phyloP scores from a whole-genome alignment of 2,329 filamentous ascomycete species.

The Neonectria punicea region DNA sequence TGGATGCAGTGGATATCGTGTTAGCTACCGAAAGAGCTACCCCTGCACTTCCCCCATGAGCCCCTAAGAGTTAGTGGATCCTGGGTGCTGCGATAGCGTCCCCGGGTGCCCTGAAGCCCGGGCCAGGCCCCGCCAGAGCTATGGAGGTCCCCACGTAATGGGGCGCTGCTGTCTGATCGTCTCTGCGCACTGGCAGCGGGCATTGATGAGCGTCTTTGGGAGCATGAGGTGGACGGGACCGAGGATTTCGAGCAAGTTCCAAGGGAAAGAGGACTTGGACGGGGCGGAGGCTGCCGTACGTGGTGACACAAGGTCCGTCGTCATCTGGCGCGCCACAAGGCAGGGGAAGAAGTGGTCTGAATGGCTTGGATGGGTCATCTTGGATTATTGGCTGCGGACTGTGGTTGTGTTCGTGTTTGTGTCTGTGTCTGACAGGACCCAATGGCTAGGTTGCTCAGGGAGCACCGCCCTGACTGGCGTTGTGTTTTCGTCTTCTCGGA shows the following conservation, averaged over 20 bases:
- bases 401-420: conserved; percentile 8
- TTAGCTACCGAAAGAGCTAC: conserved; percentile 38
- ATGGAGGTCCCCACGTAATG: conserved; percentile 33
- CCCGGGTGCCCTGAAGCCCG: conserved; percentile 27
- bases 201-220: conserved; percentile 18
- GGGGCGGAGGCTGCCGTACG: conserved; percentile 16
- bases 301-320: conserved; percentile 20
- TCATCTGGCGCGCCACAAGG: conserved; percentile 22
- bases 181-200: conserved; percentile 26
- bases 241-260: conserved; percentile 2
- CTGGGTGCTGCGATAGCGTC: conserved; percentile 17
- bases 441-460: conserved; percentile 1
- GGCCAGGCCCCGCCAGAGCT: conserved; percentile 39
- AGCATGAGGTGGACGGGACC: neutral
- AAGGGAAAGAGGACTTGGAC: conserved; percentile 13
- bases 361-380: conserved; percentile 10
- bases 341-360: conserved; percentile 7
- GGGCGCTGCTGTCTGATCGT: conserved; percentile 33
- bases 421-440: conserved; percentile 4
- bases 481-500: conserved; percentile 5
- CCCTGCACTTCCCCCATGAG: conserved; percentile 36
- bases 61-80: conserved; percentile 29
- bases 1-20: conserved; percentile 20
- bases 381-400: neutral
- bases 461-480: conserved; percentile 4